Percentiles rank a stretch among this genome's conserved stretches.
Evolutionary conservation across 108 stramenopile genomes (phyloP).

Genomic region (Cyclotella distinguenda): DNA sequence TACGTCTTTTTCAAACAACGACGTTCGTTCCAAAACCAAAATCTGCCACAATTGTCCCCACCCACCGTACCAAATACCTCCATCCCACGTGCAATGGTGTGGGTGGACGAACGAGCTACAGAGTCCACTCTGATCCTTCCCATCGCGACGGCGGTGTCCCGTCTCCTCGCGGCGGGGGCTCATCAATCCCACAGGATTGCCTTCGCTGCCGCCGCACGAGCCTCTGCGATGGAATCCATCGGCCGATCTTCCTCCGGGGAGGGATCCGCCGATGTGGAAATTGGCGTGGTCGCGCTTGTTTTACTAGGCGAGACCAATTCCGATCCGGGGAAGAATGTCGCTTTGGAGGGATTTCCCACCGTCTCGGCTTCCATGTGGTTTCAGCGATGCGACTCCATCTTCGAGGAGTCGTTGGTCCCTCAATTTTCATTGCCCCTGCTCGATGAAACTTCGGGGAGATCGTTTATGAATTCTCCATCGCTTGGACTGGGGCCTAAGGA

Average conservation of each 20-base stretch:
- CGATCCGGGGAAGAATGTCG: conserved; percentile 21
- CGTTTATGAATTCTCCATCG: neutral
- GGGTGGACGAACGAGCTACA: conserved; percentile 73
- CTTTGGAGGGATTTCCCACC: conserved; percentile 3
- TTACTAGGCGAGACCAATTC: too few species aligned
- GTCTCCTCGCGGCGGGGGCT: conserved; percentile 51
- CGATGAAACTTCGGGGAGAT: conserved; percentile 16
- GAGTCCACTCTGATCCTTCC: conserved; percentile 79
- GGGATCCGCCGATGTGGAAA: conserved; percentile 34
- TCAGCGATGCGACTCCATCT: conserved; percentile 29
- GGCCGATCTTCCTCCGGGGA: conserved; percentile 16
- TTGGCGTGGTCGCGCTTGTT: conserved; percentile 38
- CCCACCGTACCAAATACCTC: neutral
- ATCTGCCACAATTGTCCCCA: conserved; percentile 11
- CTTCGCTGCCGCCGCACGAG: conserved; percentile 35
- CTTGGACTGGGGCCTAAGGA: conserved; percentile 1
- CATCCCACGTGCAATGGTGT: conserved; percentile 17
- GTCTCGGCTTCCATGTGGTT: conserved; percentile 8
- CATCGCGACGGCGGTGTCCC: conserved; percentile 61
- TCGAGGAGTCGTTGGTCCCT: conserved; percentile 30
- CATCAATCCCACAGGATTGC: conserved; percentile 59
- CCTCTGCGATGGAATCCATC: conserved; percentile 14
- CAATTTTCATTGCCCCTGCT: conserved; percentile 32
- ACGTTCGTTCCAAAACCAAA: conserved; percentile 22
- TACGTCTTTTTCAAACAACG: conserved; percentile 56